phyloP scores from a whole-genome alignment of 257 asterid genomes.

The Nyctanthes arbortristis region DNA sequence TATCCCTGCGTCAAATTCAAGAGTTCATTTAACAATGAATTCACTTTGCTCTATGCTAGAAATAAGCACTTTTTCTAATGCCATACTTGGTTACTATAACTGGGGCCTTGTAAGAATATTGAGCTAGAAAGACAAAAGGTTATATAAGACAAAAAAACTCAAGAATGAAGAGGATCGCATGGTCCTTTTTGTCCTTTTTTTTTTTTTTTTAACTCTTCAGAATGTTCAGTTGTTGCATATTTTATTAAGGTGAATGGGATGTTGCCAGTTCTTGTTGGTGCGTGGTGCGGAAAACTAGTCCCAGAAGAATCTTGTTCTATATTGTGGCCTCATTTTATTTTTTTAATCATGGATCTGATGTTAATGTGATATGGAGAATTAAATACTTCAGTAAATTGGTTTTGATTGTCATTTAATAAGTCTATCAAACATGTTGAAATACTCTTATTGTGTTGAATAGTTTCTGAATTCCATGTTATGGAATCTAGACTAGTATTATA shows the following conservation, averaged over 20 bases:
- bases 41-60: constrained; percentile 5
- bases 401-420: too few species aligned
- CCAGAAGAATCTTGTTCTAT: background rate
- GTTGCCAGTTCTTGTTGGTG: background rate
- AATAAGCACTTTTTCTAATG: constrained; percentile 12
- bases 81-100: background rate
- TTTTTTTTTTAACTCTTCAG: background rate
- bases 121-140: background rate
- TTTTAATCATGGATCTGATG: background rate
- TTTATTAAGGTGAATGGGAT: background rate
- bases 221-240: background rate
- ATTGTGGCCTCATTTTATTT: constrained; percentile 5
- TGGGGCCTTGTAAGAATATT: background rate
- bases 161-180: constrained; percentile 8
- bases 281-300: background rate
- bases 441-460: too few species aligned
- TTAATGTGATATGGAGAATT: background rate
- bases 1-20: background rate
- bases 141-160: constrained; percentile 1
- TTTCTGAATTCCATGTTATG: too few species aligned
- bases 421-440: too few species aligned
- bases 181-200: background rate
- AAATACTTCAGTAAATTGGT: too few species aligned
- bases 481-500: too few species aligned
- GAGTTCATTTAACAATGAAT: constrained; percentile 1